Percentiles rank a stretch among this genome's conserved stretches.
phyloP scores from a whole-genome alignment of 208 protist species.

The Leishmania amazonensis region DNA sequence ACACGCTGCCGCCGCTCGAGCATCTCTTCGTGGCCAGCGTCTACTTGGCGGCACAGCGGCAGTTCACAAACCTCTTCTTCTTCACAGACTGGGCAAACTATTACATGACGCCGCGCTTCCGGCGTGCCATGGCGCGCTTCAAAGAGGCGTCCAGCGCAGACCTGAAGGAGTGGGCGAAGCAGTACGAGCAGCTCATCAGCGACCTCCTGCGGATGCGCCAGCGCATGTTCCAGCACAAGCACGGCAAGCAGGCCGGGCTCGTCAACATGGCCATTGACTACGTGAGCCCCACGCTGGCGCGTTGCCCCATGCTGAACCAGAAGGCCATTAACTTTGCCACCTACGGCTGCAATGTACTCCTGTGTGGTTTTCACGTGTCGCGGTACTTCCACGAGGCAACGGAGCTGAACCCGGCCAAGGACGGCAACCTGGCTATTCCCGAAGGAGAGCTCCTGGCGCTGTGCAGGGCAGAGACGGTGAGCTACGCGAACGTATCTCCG shows the following conservation, averaged over 20 bases:
- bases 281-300: conserved; percentile 67
- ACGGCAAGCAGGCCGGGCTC: conserved; percentile 57
- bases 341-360: conserved; percentile 71
- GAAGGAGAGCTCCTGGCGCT: conserved; percentile 63
- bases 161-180: conserved; percentile 88
- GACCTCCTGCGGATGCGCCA: conserved; percentile 84
- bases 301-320: conserved; percentile 88
- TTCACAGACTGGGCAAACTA: conserved; percentile 73
- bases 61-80: conserved; percentile 88
- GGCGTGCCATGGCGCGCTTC: conserved; percentile 71
- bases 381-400: conserved; percentile 92
- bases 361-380: conserved; percentile 85
- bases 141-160: conserved; percentile 85
- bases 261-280: conserved; percentile 78
- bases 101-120: conserved; percentile 79
- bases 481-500: conserved; percentile 73
- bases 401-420: conserved; percentile 86
- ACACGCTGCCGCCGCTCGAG: conserved; percentile 74
- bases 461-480: conserved; percentile 69
- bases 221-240: conserved; percentile 88
- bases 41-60: conserved; percentile 73
- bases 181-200: conserved; percentile 84
- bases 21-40: conserved; percentile 86
- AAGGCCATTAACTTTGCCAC: conserved; percentile 91
- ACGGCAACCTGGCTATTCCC: conserved; percentile 66